Base-by-base conservation (phyloP, 441 rosid genomes). In the Pelargonium australe region DNA sequence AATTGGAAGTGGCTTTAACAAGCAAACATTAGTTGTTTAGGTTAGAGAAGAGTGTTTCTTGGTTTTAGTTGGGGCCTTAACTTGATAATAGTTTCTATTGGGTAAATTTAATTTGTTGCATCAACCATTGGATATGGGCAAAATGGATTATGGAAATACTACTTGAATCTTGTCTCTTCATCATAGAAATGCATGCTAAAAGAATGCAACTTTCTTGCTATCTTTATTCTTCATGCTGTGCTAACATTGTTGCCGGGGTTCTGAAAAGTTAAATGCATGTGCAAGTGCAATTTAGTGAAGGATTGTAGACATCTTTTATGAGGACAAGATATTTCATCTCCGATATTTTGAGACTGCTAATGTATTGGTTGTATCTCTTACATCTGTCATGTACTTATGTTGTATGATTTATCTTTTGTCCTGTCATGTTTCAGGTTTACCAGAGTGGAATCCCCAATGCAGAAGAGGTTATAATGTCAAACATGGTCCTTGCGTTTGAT, bases 401-500 rank as follows among this genome's bases (percentile, higher is more conserved):
- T 60, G 37, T 23, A 60, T 10, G 11, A 41, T 49, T 78, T 55
- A 28, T 67, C 20, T 44, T 40, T 17, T 51, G 55, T 72, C 17
- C 58, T 34, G 41, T 74, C 72, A 68, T 69, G 67, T 76, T 76
- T 66, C 84, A 95, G 99, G 95, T 95, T 71, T 75, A 85, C 66
- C 80, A 86, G 80, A 92, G 97, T 31, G 87, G 91, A 82, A 81
- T 76, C 71, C 65, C 95, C 13, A 66, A 72, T 28, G 93, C 93
- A 47, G 78, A 84, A 57, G 89, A 85, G 75, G 80, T 84, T 73
- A 84, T 86, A 41, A 19, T 95, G 81, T 80, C 97, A 67, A 92
- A 90, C 78, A 95, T 95, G 97, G 85, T 89, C 72, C 86, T 77
- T 68, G 84, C 85, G 37, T 82, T 95, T 67, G 96, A 95, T 80